Evolutionary conservation across 108 stramenopile genomes (phyloP).

Genomic region (Skeletonema costatum): DNA sequence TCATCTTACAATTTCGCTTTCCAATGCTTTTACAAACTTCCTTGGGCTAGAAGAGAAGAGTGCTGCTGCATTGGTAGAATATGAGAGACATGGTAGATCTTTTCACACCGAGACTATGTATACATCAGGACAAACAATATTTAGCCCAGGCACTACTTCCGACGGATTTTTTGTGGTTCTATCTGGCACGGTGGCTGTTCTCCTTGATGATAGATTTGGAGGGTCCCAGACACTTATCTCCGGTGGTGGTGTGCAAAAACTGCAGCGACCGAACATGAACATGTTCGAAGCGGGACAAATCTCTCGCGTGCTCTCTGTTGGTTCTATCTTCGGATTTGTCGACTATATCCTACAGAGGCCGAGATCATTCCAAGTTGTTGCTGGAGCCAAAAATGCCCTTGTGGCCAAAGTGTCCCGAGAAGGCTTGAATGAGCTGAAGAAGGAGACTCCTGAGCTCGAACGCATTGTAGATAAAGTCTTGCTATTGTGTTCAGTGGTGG

Average conservation of each 20-base stretch:
- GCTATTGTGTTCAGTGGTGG: conserved; percentile 64
- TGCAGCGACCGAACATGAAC: conserved; percentile 4
- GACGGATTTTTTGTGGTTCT: conserved; percentile 83
- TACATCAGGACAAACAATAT: conserved; percentile 59
- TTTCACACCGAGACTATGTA: conserved; percentile 65
- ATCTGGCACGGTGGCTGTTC: conserved; percentile 68
- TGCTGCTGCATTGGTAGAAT: conserved; percentile 42
- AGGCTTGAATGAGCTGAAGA: conserved; percentile 53
- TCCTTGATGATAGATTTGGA: conserved; percentile 32
- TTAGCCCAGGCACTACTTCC: conserved; percentile 49
- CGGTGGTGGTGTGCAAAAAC: conserved; percentile 39
- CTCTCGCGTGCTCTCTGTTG: conserved; percentile 52
- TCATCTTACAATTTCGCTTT: conserved; percentile 31
- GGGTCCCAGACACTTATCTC: conserved; percentile 13
- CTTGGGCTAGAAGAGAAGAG: conserved; percentile 54
- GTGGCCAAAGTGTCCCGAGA: conserved; percentile 63
- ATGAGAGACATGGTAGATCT: conserved; percentile 48
- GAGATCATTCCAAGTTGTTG: conserved; percentile 64
- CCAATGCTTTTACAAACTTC: conserved; percentile 49
- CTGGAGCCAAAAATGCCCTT: conserved; percentile 62
- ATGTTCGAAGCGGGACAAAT: conserved; percentile 35
- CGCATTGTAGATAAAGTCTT: conserved; percentile 72
- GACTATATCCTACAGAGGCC: conserved; percentile 77
- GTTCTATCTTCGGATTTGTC: conserved; percentile 81
- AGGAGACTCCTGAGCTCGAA: conserved; percentile 61